Evolutionary conservation across 2,329 filamentous ascomycete species (phyloP).

Genomic region (Ascocoryne sarcoides): DNA sequence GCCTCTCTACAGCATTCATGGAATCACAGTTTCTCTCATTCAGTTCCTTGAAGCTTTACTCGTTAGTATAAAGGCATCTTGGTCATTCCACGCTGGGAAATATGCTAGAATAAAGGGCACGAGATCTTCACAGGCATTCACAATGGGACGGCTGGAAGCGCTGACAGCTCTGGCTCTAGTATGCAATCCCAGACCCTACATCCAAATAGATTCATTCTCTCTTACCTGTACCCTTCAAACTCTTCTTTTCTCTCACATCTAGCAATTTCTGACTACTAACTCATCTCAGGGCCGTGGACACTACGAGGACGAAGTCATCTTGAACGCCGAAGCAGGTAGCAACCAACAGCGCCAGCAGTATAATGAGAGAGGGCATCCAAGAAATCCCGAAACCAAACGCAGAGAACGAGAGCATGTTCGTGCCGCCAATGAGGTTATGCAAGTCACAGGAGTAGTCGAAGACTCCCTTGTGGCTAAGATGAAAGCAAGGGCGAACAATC

Average conservation of each 20-base stretch:
- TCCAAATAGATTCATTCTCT: too few relatives aligned
- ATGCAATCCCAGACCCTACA: too few relatives aligned
- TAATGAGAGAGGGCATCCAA: conserved; percentile 26
- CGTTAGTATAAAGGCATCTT: not conserved
- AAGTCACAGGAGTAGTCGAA: conserved; percentile 29
- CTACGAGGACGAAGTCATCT: conserved; percentile 27
- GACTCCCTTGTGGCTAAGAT: conserved; percentile 19
- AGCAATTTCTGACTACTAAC: too few relatives aligned
- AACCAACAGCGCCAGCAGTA: conserved; percentile 20
- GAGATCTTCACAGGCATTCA: not conserved
- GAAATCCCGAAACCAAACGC: conserved; percentile 26
- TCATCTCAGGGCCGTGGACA: conserved; percentile 25
- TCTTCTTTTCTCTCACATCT: too few relatives aligned
- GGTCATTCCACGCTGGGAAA: not conserved
- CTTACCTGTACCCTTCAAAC: too few relatives aligned
- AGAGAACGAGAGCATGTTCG: conserved; percentile 27
- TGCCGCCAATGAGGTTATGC: conserved; percentile 30
- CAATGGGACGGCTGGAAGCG: conserved; percentile 20
- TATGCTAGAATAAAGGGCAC: too few relatives aligned
- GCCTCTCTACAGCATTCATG: not conserved
- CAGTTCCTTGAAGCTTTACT: not conserved
- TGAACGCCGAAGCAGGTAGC: conserved; percentile 6
- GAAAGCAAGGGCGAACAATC: conserved; percentile 5
- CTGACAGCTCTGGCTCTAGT: conserved; percentile 20
- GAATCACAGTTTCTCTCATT: not conserved